These are phyloP conservation scores for Chlorella vulgaris DNA, from an alignment of 139 green algal genomes.

Conservation along the genomic window DNA sequence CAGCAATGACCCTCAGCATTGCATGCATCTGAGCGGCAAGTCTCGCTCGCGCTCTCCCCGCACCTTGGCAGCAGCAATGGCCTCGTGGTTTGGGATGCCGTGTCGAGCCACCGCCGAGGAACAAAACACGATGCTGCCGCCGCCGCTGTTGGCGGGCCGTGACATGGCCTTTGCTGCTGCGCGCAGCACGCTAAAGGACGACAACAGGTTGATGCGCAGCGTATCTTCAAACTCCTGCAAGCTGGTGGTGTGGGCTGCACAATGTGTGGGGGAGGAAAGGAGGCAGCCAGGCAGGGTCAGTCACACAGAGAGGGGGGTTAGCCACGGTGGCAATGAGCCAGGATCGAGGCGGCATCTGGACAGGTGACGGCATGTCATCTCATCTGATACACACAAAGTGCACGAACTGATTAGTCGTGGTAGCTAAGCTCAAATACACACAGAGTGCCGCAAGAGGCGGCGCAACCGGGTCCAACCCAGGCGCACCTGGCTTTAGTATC, in stretches of 20 bases:
- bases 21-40: no score
- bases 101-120: conserved; percentile 54
- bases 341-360: no score
- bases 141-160: conserved; percentile 47
- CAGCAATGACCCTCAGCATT: no score
- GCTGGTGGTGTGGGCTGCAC: conserved; percentile 67
- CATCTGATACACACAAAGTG: no score
- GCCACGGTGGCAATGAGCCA: no score
- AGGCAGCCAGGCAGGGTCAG: neutral
- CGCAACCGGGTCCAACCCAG: neutral
- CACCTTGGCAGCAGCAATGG: conserved; percentile 78
- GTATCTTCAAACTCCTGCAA: conserved; percentile 61
- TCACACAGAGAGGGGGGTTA: no score
- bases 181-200: conserved; percentile 79
- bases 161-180: conserved; percentile 71
- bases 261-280: neutral
- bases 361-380: neutral
- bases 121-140: conserved; percentile 75
- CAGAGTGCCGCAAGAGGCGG: no score
- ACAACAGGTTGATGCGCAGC: conserved; percentile 70
- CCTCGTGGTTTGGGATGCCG: conserved; percentile 78
- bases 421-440: no score
- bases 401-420: no score
- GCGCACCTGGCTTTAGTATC: conserved; percentile 65
- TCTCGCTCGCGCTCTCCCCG: no score